Evolutionary conservation across 164 flowering plant genomes (phyloP).

Genomic region (Cinnamomum micranthum): DNA sequence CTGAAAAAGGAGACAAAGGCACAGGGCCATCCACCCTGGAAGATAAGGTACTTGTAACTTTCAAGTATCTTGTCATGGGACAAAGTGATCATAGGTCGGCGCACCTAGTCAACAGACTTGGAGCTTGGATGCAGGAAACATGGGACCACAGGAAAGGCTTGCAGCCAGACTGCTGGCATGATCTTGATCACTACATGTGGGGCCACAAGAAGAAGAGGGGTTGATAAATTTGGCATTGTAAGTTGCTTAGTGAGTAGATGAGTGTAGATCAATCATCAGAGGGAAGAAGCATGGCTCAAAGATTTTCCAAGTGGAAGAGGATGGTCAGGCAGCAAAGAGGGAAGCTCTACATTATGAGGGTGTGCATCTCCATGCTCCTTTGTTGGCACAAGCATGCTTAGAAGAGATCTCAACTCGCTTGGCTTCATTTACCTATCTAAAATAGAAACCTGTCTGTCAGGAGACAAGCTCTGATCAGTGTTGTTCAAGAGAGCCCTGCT

Average conservation of each 20-base stretch:
- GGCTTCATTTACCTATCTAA: no score
- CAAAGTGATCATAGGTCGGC: not conserved
- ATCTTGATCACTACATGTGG: not conserved
- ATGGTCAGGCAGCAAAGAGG: slow-evolving; percentile 47
- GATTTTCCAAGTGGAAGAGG: slow-evolving; percentile 45
- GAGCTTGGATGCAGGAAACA: no score
- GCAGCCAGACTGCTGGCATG: not conserved
- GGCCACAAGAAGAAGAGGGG: not conserved
- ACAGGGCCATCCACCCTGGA: not conserved
- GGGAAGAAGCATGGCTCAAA: slow-evolving; percentile 25
- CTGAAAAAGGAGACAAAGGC: not conserved
- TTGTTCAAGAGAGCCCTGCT: no score
- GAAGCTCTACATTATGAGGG: slow-evolving; percentile 57
- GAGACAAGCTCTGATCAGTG: no score
- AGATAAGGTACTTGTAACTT: not conserved
- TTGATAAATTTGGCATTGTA: slow-evolving; percentile 5
- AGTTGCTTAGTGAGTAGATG: no score
- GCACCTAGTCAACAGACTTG: not conserved
- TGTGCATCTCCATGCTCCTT: slow-evolving; percentile 63
- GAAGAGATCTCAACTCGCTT: no score
- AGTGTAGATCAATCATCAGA: not conserved
- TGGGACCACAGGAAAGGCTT: no score
- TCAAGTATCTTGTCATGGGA: no score
- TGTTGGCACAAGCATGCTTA: slow-evolving; percentile 31
- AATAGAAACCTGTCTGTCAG: no score